Base-by-base conservation (phyloP, 192 early-diverging fungal genomes). In the Coemansia guatemalensis region DNA sequence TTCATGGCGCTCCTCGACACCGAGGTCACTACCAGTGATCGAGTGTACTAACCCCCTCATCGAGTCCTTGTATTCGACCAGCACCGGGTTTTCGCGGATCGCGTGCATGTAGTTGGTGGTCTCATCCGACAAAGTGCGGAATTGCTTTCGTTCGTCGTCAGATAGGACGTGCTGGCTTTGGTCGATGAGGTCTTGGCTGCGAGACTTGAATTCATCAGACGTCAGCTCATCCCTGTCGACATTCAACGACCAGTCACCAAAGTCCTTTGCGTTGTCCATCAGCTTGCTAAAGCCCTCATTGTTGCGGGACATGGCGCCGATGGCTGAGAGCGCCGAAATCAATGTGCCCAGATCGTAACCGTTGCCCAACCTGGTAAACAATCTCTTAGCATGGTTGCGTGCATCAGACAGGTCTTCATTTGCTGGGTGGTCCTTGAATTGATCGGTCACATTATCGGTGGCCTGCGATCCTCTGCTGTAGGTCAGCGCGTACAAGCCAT, bases 201-300 rank as follows among this genome's bases (percentile, higher is more conserved):
- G 78, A 39, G 49, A 52, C 58, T 64, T 48, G 64, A 75, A 81
- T 60, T 71, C 65, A 6, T 81, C 78, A 5, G 68, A 65, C 17
- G 68, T 66, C 61, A 81, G 72, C 69, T 81, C 65, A 6, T 68
- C 63, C 8, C 52, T 59, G 20, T 81, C 73, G 27, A 75, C 72
- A 25, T 71, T 61, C 61, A 81, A 61, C 14, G 73, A 65, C 78
- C 78, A 81, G 65, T 53, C 22, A 47, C 68, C 65, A 68, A 74
- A 75, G 44, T 52, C 53, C 59, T 67, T 67, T 35, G 58, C 27
- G 32, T 81, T 61, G 29, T 66, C 65, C 9, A 64, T 35, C 33
- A 81, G 58, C 62, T 68, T 44, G 26, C 56, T 44, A 24, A 81
- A 66, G 23, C 70, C 61, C 26, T 68, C 41, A 63, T 68, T 74